phyloP scores from a whole-genome alignment of 2,329 filamentous ascomycete species.

The Diaporthe sp. region DNA sequence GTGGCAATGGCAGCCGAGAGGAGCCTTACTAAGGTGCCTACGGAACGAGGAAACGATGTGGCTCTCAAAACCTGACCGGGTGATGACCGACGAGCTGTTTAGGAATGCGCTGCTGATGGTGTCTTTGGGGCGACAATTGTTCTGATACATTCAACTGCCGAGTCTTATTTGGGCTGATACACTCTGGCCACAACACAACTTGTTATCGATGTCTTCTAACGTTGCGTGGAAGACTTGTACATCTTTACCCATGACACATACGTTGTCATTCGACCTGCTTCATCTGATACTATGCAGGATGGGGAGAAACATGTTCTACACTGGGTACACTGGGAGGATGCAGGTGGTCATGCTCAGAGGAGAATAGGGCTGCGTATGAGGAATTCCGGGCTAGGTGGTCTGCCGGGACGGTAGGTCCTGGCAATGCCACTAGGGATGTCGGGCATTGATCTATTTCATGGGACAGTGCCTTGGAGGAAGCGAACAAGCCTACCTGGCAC shows the following conservation, averaged over 20 bases:
- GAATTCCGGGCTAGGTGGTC: neutral
- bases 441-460: neutral
- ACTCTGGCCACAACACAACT: neutral
- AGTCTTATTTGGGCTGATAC: conserved; percentile 4
- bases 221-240: neutral
- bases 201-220: neutral
- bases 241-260: neutral
- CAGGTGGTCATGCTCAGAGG: no score
- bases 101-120: neutral
- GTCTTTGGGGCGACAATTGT: conserved; percentile 13
- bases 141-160: conserved; percentile 3
- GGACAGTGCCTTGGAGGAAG: neutral
- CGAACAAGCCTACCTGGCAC: neutral
- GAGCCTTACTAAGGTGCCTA: conserved; percentile 18
- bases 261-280: neutral
- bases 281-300: neutral
- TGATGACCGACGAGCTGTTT: neutral
- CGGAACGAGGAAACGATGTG: neutral
- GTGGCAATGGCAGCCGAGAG: conserved; percentile 31
- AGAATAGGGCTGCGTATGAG: neutral
- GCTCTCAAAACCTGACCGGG: neutral
- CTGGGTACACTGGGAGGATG: neutral
- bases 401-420: neutral
- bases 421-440: neutral
- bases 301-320: neutral